Base-by-base conservation (phyloP, 2,329 filamentous ascomycete genomes). In the Sclerotinia trifoliorum region DNA sequence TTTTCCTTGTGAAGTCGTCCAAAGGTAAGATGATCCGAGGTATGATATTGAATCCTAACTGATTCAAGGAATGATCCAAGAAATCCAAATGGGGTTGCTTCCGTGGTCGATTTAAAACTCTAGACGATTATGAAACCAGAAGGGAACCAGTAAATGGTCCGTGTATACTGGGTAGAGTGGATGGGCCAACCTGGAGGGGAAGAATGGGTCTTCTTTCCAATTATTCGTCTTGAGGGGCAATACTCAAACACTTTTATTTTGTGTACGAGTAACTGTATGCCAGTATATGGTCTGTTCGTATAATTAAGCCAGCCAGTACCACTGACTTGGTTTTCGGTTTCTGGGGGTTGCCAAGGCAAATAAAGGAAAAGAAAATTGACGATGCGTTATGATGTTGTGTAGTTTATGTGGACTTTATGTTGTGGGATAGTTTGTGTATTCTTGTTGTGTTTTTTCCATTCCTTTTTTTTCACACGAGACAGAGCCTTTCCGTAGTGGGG, bases 241-340 rank as follows among this genome's bases (percentile, higher is more conserved):
- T 21, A 35, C 49, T 32, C 58, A 49, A 49, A 49, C 58, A 10
- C 44, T 35, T 48, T 35, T 48, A 48, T 63, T 26, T 39, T 26
- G 48, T 63, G 61, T 39, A 46, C 29, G 21, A 35, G 44, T 48
- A 42, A 48, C 21, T 42, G n/a, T 32, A 29, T 29, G 57, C 39
- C 39, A 39, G 39, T 39, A 11, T n/a, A 55, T 39, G 55, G 10
- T 49, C 17, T 48, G 44, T 61, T 21, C 32, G 55, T 42, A 44
- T 49, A 35, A 55, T 52, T 17, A 42, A 35, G 35, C 32, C 49
- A 24, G 35, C 32, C 49, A 35, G 49, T 52, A 66, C 65, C 65
- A 51, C 65, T 51, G 54, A 61, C 65, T 66, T 66, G 65, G 64
- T 58, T 60, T 61, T 39, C 24, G 65, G 65, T 61, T 58, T 49